A percentile compares a stretch with the other conserved stretches of the same genome.
Conservation (phyloP, 805 yeast genomes). For the Metschnikowia baotianmanensis region DNA sequence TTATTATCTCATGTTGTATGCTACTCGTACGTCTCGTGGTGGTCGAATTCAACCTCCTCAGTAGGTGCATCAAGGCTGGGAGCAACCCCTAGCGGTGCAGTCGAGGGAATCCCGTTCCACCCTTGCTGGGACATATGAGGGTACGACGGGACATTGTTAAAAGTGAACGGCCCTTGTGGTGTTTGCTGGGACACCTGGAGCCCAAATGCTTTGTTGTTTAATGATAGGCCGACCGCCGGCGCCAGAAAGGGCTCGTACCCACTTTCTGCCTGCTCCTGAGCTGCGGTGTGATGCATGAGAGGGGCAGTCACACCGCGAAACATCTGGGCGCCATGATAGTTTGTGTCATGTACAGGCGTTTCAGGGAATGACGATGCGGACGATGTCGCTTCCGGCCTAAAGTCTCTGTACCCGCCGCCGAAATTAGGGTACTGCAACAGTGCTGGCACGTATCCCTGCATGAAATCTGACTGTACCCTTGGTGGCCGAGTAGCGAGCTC, state of each 20-base stretch:
- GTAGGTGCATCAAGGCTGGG: background rate
- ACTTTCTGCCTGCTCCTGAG: background rate
- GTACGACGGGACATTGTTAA: conserved; percentile 1
- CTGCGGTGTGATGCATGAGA: background rate
- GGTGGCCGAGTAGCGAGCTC: background rate
- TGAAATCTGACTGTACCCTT: background rate
- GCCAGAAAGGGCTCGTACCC: conserved; percentile 9
- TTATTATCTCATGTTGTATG: background rate
- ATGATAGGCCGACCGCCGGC: background rate
- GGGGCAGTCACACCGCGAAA: background rate
- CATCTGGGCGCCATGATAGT: conserved; percentile 1
- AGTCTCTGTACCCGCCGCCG: conserved; percentile 1
- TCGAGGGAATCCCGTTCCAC: conserved; percentile 7
- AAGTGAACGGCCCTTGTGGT: background rate
- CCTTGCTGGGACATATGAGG: conserved; percentile 1
- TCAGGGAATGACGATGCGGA: background rate
- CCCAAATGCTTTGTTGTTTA: conserved; percentile 9
- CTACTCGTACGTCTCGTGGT: conserved; percentile 7
- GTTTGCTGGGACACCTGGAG: conserved; percentile 8
- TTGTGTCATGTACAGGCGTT: background rate
- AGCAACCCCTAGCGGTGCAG: background rate
- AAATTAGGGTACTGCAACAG: conserved; percentile 6
- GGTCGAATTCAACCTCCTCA: conserved; percentile 7
- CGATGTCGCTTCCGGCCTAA: background rate
- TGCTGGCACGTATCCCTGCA: conserved; percentile 4